These are phyloP conservation scores for Pisolithus tinctorius DNA, from an alignment of 768 basidiomycete species.

Conservation along the genomic window DNA sequence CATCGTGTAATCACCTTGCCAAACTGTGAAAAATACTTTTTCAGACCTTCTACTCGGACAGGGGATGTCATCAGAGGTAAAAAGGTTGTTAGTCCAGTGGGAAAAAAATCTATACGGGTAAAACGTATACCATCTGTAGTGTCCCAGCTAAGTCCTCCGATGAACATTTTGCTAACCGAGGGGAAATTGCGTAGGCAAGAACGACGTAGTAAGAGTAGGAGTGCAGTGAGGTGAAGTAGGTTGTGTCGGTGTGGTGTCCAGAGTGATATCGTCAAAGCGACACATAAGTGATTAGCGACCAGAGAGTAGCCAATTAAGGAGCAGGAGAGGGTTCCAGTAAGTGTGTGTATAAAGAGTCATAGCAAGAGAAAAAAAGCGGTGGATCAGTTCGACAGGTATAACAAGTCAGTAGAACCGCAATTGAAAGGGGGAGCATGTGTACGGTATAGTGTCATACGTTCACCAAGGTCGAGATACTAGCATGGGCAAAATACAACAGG, in stretches of 20 bases:
- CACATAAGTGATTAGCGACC: slow-evolving; percentile 29
- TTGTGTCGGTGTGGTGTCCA: slow-evolving; percentile 24
- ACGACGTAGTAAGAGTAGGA: slow-evolving; percentile 18
- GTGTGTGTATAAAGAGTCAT: slow-evolving; percentile 11
- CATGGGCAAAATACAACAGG: slow-evolving; percentile 11
- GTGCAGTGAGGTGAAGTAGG: slow-evolving; percentile 15
- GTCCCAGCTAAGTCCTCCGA: slow-evolving; percentile 88
- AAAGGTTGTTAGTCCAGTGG: slow-evolving; percentile 21
- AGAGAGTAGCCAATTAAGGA: slow-evolving; percentile 25
- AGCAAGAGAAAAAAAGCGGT: slow-evolving; percentile 14
- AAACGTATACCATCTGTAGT: slow-evolving; percentile 74
- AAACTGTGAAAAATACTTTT: slow-evolving; percentile 72
- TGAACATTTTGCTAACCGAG: slow-evolving; percentile 77
- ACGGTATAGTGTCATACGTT: slow-evolving; percentile 14
- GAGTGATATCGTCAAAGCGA: slow-evolving; percentile 30
- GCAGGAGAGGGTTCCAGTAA: slow-evolving; percentile 13
- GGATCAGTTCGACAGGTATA: slow-evolving; percentile 24
- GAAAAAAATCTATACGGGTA: slow-evolving; percentile 18
- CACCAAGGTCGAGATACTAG: slow-evolving; percentile 18
- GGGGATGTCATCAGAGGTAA: slow-evolving; percentile 6
- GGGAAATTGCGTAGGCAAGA: slow-evolving; percentile 13
- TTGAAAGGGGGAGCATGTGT: slow-evolving; percentile 12
- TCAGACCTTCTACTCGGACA: slow-evolving; percentile 46
- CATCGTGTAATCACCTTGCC: slow-evolving; percentile 48
- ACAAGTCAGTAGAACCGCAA: slow-evolving; percentile 5